Conservation (phyloP, 306 rosid species). For the Malus asiatica region DNA sequence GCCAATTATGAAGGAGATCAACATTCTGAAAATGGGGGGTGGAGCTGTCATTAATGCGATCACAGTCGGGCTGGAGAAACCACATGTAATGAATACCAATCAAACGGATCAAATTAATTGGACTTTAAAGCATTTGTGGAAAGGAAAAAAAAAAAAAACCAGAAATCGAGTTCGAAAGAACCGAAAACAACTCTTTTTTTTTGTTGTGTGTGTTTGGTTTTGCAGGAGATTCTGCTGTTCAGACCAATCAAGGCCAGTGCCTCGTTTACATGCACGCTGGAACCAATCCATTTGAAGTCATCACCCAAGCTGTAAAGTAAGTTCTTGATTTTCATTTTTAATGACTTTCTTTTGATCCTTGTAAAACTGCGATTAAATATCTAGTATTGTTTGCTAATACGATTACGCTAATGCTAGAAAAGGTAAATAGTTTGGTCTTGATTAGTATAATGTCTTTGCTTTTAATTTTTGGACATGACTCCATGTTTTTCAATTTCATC, state of each 20-base stretch:
- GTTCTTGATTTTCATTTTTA: conserved; percentile 6
- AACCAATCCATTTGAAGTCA: conserved; percentile 85
- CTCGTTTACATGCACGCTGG: conserved; percentile 92
- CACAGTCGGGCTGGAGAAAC: conserved; percentile 44
- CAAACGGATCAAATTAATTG: conserved; percentile 42
- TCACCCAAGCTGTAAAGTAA: conserved; percentile 80
- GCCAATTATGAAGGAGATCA: conserved; percentile 31
- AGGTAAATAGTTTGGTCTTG: background rate
- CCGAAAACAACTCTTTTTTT: conserved; percentile 39
- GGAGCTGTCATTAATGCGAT: conserved; percentile 41
- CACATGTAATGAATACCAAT: conserved; percentile 27
- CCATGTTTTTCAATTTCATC: conserved; percentile 4
- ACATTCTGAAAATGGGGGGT: conserved; percentile 32
- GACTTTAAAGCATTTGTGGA: conserved; percentile 54
- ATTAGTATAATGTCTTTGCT: background rate
- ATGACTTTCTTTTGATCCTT: background rate
- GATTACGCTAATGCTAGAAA: background rate
- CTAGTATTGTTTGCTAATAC: background rate
- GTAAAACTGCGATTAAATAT: background rate
- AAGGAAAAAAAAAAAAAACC: conserved; percentile 8
- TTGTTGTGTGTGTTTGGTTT: conserved; percentile 67
- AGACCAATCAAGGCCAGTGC: conserved; percentile 81
- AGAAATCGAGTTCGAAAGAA: conserved; percentile 41
- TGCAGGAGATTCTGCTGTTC: conserved; percentile 85
- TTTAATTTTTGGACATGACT: conserved; percentile 2